phyloP scores from a whole-genome alignment of 2,329 filamentous ascomycete genomes.

The Monosporascus sp. region DNA sequence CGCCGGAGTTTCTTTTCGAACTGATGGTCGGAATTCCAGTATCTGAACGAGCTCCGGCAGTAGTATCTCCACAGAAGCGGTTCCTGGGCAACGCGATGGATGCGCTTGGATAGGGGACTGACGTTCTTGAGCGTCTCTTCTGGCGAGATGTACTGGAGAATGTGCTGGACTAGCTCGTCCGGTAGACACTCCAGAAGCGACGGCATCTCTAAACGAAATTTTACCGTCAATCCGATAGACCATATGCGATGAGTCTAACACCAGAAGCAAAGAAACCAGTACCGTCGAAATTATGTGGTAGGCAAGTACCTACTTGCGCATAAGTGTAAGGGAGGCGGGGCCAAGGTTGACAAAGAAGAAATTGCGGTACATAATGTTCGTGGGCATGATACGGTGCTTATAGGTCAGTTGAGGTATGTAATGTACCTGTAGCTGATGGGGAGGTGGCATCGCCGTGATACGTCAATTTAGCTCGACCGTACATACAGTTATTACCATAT shows the following conservation, averaged over 20 bases:
- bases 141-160: slow-evolving; percentile 61
- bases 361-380: no score
- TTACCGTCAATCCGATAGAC: neutral
- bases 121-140: slow-evolving; percentile 45
- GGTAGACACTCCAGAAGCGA: slow-evolving; percentile 51
- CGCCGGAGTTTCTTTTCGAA: slow-evolving; percentile 50
- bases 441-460: no score
- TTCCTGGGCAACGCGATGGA: slow-evolving; percentile 62
- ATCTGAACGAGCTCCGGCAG: slow-evolving; percentile 63
- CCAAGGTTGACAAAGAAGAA: no score
- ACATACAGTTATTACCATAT: no score
- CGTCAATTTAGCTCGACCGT: no score
- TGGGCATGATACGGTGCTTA: no score
- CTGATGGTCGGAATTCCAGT: slow-evolving; percentile 68
- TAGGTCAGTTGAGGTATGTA: no score
- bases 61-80: slow-evolving; percentile 75
- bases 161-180: slow-evolving; percentile 78
- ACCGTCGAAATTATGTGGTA: neutral
- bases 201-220: slow-evolving; percentile 17
- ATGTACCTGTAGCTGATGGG: no score
- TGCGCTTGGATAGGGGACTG: slow-evolving; percentile 54
- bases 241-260: no score
- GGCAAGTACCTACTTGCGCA: no score
- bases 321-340: no score
- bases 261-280: neutral